Evolutionary conservation across 805 yeast genomes (phyloP), one percentile per base, ranked within the genome.

Genomic region (Starmerella davenportii): DNA sequence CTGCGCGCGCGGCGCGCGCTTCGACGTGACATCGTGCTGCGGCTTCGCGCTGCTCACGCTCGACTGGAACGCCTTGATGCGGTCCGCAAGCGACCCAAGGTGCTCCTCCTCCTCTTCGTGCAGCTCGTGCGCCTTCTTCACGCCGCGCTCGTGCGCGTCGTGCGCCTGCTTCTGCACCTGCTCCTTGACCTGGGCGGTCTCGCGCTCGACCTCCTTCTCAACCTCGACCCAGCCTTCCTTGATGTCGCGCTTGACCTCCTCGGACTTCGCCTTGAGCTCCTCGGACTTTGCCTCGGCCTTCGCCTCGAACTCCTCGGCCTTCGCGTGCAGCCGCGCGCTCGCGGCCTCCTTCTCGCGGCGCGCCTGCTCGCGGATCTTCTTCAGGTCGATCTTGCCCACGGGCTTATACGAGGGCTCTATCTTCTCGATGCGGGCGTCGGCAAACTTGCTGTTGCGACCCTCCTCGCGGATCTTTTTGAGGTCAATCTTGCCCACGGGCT

Each of bases 311-410:
- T 13, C 11, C 7, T 34, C 37, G 16, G 37, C 18, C 27, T 5
- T 21, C 2, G 33, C 5, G 16, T 17, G 37, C 16, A 18, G 19
- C 8, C 41, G 29, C 25, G 19, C 27, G 20, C 47, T 36, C 40
- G 44, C 43, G 18, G 43, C 35, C 39, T 46, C 44, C 41, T 47
- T 48, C 38, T 39, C 53, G 44, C 36, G 48, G 29, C 43, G 45
- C 17, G 61, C 63, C 32, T 54, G 51, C 15, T 64, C 64, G 13
- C 66, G 55, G 34, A 62, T 54, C 11, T 64, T 65, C 34, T 63
- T 63, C 41, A 62, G 51, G 50, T 74, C 72, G 35, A 73, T 71
- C 49, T 70, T 71, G 20, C 79, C 79, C 37, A 72, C 62, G 37
- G 79, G 79, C 51, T 70, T 66, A 59, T 70, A 73, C 16, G 74